These are phyloP conservation scores for Aspergillus terreus DNA, from an alignment of 2,329 filamentous ascomycete species.

Conservation along the genomic window DNA sequence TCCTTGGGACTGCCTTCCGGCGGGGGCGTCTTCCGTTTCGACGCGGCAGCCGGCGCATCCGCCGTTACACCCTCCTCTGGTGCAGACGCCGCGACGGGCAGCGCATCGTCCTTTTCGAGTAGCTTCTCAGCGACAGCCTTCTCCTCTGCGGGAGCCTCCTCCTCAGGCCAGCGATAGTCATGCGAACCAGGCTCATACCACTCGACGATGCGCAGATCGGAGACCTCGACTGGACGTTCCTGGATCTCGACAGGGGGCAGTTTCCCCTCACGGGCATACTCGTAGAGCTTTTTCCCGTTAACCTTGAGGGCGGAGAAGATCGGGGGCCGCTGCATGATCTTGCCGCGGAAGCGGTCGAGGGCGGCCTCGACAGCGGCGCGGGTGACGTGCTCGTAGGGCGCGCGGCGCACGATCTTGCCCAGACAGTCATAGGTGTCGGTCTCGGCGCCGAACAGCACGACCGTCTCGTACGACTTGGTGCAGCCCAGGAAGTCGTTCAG, in stretches of 20 bases:
- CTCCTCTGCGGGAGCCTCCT: constrained; percentile 72
- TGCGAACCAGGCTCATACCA: constrained; percentile 81
- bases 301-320: constrained; percentile 92
- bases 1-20: constrained; percentile 16
- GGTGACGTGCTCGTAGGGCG: constrained; percentile 77
- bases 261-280: constrained; percentile 89
- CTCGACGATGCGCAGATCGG: constrained; percentile 74
- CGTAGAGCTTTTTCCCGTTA: constrained; percentile 89
- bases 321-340: constrained; percentile 84
- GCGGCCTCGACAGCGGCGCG: constrained; percentile 72
- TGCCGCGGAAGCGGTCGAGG: constrained; percentile 70
- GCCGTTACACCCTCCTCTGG: constrained; percentile 17
- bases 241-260: constrained; percentile 82
- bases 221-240: constrained; percentile 72
- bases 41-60: constrained; percentile 12
- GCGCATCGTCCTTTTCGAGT: constrained; percentile 37
- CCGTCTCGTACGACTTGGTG: constrained; percentile 89
- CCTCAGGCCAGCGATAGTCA: constrained; percentile 71
- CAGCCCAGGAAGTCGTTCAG: constrained; percentile 76
- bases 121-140: constrained; percentile 71
- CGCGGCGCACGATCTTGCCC: constrained; percentile 75
- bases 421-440: constrained; percentile 89
- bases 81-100: constrained; percentile 22
- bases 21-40: constrained; percentile 36
- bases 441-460: constrained; percentile 83